A percentile compares a stretch with the other conserved stretches of the same genome.
Evolutionary conservation across 441 rosid species (phyloP).

Genomic region (Pelargonium myrrhifolium): DNA sequence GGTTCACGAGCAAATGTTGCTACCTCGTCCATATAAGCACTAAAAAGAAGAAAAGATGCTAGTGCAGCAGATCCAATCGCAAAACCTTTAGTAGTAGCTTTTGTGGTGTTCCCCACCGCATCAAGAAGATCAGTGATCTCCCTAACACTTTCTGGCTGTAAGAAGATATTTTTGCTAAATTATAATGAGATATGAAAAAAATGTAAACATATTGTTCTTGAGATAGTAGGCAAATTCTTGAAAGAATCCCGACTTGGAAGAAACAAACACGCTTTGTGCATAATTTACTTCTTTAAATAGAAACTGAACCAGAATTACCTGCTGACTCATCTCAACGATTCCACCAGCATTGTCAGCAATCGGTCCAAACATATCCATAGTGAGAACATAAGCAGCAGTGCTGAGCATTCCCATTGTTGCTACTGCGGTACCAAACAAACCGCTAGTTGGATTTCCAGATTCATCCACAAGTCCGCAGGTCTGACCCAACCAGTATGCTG

Average conservation of each 20-base stretch:
- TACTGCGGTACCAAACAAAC: conserved; percentile 95
- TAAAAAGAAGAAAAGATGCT: conserved; percentile 94
- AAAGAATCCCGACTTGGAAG: background rate
- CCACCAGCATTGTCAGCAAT: conserved; percentile 99
- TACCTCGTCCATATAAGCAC: conserved; percentile 99
- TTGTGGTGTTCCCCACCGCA: conserved; percentile 97
- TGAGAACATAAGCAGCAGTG: conserved; percentile 95
- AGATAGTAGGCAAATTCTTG: background rate
- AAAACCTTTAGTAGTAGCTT: conserved; percentile 97
- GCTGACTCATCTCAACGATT: conserved; percentile 99
- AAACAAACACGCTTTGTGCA: too few species aligned
- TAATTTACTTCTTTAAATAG: too few species aligned
- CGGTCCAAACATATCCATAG: conserved; percentile 99
- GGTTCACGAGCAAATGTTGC: conserved; percentile 65
- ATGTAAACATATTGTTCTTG: background rate
- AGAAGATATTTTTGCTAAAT: conserved; percentile 8
- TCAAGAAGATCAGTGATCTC: conserved; percentile 94
- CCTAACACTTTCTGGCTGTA: conserved; percentile 95
- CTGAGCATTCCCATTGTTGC: conserved; percentile 99
- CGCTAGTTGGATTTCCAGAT: conserved; percentile 73
- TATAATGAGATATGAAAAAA: background rate
- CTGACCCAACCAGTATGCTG: conserved; percentile 89
- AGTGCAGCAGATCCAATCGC: conserved; percentile 99
- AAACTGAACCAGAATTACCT: conserved; percentile 37
- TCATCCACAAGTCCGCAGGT: conserved; percentile 92